These are phyloP conservation scores for Serendipita sp. DNA, from an alignment of 768 basidiomycete genomes.

Conservation along the genomic window DNA sequence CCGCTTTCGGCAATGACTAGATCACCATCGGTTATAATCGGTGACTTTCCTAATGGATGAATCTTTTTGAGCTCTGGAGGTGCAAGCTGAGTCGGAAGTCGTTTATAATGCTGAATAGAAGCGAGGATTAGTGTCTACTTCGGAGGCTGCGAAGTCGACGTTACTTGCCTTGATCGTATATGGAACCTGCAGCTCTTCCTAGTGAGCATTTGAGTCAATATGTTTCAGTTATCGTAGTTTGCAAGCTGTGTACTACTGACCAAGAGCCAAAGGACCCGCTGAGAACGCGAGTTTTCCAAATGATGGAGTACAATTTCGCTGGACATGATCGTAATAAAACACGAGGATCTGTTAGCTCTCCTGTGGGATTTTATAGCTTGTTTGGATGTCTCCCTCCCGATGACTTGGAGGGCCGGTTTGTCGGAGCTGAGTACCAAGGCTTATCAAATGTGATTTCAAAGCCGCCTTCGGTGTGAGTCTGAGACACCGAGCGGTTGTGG, in stretches of 20 bases:
- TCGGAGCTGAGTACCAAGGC: too few relatives aligned
- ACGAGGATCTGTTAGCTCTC: too few relatives aligned
- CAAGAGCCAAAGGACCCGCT: conserved; percentile 18
- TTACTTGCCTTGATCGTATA: conserved; percentile 32
- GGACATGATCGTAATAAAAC: not conserved
- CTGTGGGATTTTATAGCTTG: too few relatives aligned
- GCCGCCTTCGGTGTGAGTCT: too few relatives aligned
- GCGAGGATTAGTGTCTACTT: not conserved
- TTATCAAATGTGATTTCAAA: too few relatives aligned
- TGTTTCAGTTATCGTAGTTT: not conserved
- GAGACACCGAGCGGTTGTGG: too few relatives aligned
- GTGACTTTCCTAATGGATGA: conserved; percentile 31
- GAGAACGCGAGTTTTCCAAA: too few relatives aligned
- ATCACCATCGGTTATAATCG: conserved; percentile 31
- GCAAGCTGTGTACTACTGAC: conserved; percentile 5
- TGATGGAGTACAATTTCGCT: conserved; percentile 10
- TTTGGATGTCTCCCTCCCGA: too few relatives aligned
- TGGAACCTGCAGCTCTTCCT: conserved; percentile 36
- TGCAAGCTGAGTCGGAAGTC: conserved; percentile 10
- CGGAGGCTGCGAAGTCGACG: too few relatives aligned
- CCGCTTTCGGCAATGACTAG: conserved; percentile 28
- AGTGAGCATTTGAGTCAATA: not conserved
- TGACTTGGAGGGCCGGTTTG: too few relatives aligned
- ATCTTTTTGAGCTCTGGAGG: conserved; percentile 20
- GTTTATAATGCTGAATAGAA: conserved; percentile 7